Conservation (phyloP, 73 alveolate genomes). For the Breviolum minutum region DNA sequence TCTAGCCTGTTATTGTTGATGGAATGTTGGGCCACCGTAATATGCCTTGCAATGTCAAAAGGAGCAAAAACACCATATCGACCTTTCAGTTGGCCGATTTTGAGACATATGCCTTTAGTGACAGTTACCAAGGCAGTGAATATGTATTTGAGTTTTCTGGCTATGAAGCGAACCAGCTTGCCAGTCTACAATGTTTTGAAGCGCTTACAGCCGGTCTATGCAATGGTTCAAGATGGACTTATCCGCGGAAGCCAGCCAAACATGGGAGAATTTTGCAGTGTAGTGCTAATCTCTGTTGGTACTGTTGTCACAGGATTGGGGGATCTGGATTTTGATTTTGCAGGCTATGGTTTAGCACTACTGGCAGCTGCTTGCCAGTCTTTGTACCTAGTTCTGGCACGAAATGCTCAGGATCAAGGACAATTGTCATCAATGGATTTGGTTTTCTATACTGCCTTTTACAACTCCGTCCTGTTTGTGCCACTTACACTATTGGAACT, state of each 20-base stretch:
- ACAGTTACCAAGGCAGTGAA: slow-evolving; percentile 68
- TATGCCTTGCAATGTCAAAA: not conserved
- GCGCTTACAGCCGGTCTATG: slow-evolving; percentile 88
- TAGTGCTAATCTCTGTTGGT: slow-evolving; percentile 33
- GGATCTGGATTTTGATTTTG: slow-evolving; percentile 59
- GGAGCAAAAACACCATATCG: not conserved
- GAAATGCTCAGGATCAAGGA: slow-evolving; percentile 60
- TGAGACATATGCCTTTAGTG: slow-evolving; percentile 56
- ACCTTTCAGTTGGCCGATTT: slow-evolving; percentile 33
- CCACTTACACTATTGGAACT: slow-evolving; percentile 29
- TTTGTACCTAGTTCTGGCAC: slow-evolving; percentile 63
- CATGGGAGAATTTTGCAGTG: slow-evolving; percentile 4
- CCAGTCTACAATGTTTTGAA: slow-evolving; percentile 90
- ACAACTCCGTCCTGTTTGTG: slow-evolving; percentile 61
- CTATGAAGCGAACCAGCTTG: slow-evolving; percentile 78
- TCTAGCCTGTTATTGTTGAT: slow-evolving; percentile 29
- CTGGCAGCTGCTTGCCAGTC: slow-evolving; percentile 89
- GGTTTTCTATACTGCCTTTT: slow-evolving; percentile 71
- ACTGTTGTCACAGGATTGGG: slow-evolving; percentile 72
- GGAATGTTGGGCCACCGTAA: slow-evolving; percentile 75
- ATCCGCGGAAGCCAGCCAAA: slow-evolving; percentile 68
- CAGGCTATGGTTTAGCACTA: slow-evolving; percentile 54
- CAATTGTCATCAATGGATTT: slow-evolving; percentile 59
- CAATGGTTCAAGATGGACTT: slow-evolving; percentile 44
- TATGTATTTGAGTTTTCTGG: slow-evolving; percentile 74